phyloP scores from a whole-genome alignment of 116 monocot species.

The Cymodocea nodosa region DNA sequence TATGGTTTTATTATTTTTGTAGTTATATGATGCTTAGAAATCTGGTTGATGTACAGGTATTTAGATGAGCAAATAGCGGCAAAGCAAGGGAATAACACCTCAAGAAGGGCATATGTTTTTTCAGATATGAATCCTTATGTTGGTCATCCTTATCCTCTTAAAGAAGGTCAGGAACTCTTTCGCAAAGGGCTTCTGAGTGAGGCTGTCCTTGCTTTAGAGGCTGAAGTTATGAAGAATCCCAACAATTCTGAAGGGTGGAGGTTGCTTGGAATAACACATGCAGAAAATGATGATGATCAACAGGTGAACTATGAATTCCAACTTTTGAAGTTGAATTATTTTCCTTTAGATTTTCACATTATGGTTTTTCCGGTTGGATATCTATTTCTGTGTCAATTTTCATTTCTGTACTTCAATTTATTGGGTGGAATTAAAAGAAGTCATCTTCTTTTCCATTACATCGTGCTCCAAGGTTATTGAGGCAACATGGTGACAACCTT shows the following conservation, averaged over 20 bases:
- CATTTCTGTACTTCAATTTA: too few species aligned
- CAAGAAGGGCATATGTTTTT: conserved; percentile 59
- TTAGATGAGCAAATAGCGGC: conserved; percentile 13
- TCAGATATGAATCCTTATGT: conserved; percentile 96
- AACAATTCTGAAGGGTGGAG: conserved; percentile 98
- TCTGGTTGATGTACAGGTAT: conserved; percentile 5
- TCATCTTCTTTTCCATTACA: too few species aligned
- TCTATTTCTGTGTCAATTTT: too few species aligned
- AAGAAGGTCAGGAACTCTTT: conserved; percentile 96
- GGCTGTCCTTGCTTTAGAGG: conserved; percentile 98
- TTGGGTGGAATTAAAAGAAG: too few species aligned
- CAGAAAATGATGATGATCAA: conserved; percentile 99
- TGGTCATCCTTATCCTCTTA: conserved; percentile 90
- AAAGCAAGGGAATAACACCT: conserved; percentile 8
- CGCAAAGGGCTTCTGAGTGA: conserved; percentile 99
- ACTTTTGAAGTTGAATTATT: too few species aligned
- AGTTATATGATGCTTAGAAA: neutral
- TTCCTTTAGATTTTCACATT: too few species aligned
- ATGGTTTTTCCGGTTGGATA: too few species aligned
- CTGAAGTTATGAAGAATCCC: conserved; percentile 95
- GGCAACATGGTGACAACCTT: too few species aligned
- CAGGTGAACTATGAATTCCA: conserved; percentile 36
- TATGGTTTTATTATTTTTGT: neutral
- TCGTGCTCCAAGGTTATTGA: too few species aligned
- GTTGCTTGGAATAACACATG: conserved; percentile 95